Evolutionary conservation across 1,284 basidiomycete species (phyloP).

Genomic region (Wallemia ichthyophaga): DNA sequence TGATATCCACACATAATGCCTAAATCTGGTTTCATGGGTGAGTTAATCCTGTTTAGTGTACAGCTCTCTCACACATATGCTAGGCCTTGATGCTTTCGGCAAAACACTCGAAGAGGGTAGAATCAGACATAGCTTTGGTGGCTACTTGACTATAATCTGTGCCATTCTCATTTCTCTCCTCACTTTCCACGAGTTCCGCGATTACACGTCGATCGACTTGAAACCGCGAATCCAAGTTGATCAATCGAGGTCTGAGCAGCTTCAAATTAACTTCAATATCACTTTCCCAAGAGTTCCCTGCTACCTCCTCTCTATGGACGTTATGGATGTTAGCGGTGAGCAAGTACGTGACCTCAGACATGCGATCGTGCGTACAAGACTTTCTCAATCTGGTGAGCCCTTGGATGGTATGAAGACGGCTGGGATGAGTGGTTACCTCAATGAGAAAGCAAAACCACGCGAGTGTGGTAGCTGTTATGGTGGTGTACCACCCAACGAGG

Average conservation of each 20-base stretch:
- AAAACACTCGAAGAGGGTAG: not conserved
- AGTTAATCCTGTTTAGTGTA: not conserved
- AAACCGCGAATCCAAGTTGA: conserved; percentile 81
- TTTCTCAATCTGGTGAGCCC: conserved; percentile 29
- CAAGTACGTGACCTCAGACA: conserved; percentile 67
- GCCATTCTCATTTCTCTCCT: conserved; percentile 73
- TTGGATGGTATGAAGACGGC: conserved; percentile 6
- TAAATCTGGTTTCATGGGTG: not conserved
- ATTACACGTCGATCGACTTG: conserved; percentile 60
- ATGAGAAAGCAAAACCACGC: conserved; percentile 29
- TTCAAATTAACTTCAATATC: conserved; percentile 71
- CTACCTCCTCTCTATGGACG: conserved; percentile 73
- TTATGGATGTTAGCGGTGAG: conserved; percentile 96
- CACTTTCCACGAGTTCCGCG: conserved; percentile 73
- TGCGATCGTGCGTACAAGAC: conserved; percentile 56
- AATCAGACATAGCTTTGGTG: conserved; percentile 4
- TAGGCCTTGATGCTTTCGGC: not conserved
- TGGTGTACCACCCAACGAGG: conserved; percentile 36
- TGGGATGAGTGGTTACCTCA: conserved; percentile 54
- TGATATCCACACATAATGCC: not conserved
- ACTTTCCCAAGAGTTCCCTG: conserved; percentile 93
- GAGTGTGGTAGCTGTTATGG: conserved; percentile 98
- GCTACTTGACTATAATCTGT: conserved; percentile 48
- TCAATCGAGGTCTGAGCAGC: conserved; percentile 69
- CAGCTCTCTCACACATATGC: not conserved